Conservation (phyloP, 345 rosid genomes). For the Rhodomyrtus tomentosa region DNA sequence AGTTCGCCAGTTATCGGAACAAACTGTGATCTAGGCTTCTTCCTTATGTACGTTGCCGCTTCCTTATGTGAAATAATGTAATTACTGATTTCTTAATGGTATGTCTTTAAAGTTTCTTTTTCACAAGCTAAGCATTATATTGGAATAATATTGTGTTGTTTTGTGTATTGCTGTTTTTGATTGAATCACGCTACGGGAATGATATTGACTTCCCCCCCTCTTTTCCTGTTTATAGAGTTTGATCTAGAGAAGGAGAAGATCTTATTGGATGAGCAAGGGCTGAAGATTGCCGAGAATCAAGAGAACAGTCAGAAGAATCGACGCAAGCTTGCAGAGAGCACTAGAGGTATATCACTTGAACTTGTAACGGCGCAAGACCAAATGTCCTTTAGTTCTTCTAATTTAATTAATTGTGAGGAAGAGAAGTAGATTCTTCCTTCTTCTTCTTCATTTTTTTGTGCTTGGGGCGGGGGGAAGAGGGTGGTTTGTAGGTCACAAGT, state of each 20-base stretch:
- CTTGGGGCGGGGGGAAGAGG: neutral
- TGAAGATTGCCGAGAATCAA: slow-evolving; percentile 91
- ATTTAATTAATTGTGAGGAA: neutral
- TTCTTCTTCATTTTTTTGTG: too few relatives aligned
- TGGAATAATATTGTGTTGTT: neutral
- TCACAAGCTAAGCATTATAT: neutral
- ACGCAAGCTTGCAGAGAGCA: slow-evolving; percentile 97
- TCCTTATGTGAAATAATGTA: neutral
- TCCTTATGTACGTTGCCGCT: neutral
- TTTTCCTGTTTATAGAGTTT: slow-evolving; percentile 39
- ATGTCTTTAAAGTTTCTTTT: neutral
- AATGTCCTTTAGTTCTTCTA: neutral
- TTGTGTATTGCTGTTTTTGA: neutral
- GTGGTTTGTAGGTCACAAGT: neutral
- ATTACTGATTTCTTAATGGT: neutral
- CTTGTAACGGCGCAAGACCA: neutral
- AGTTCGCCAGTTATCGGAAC: neutral
- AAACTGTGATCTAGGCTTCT: neutral
- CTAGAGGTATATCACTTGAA: slow-evolving; percentile 46
- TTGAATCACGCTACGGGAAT: neutral
- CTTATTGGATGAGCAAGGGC: slow-evolving; percentile 87
- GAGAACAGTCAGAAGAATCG: slow-evolving; percentile 92
- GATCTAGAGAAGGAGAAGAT: slow-evolving; percentile 90
- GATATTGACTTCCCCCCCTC: neutral
- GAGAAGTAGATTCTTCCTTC: neutral